These are phyloP conservation scores for Papiliotrema flavescens DNA, from an alignment of 1,284 basidiomycete genomes.

Conservation along the genomic window DNA sequence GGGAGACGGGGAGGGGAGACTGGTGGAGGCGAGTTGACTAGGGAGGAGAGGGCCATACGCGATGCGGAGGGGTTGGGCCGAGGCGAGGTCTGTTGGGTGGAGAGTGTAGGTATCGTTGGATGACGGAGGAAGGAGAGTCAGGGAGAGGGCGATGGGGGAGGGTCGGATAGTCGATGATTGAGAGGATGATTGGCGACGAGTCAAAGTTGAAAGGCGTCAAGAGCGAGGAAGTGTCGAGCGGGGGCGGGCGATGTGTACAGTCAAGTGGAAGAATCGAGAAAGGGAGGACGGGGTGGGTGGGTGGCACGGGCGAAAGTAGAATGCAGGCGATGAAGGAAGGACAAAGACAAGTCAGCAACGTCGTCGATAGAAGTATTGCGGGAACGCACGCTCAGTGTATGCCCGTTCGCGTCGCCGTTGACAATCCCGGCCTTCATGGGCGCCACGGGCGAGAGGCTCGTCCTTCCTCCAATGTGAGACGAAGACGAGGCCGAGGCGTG, in stretches of 20 bases:
- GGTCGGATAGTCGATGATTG: not conserved
- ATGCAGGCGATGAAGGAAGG: not conserved
- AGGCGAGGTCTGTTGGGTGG: conserved; percentile 13
- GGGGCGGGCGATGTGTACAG: not conserved
- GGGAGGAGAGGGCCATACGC: conserved; percentile 37
- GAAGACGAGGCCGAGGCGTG: not conserved
- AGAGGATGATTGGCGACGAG: not conserved
- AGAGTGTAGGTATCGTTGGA: not conserved
- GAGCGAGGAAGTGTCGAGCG: too few relatives aligned
- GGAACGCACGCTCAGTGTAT: not conserved
- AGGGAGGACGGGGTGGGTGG: not conserved
- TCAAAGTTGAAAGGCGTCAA: too few relatives aligned
- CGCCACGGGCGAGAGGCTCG: not conserved
- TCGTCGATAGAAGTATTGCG: not conserved
- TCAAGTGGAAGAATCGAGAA: not conserved
- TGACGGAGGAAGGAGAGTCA: not conserved
- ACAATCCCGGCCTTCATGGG: not conserved
- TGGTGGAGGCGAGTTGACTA: conserved; percentile 33
- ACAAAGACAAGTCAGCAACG: not conserved
- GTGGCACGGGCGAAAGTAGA: not conserved
- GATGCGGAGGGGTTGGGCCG: conserved; percentile 21
- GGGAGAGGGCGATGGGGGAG: not conserved
- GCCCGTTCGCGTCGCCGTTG: not conserved
- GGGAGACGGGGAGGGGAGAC: not conserved
- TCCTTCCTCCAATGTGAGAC: not conserved